Base-by-base conservation (phyloP, 148 eudicot species). In the Rhododendron simsii region DNA sequence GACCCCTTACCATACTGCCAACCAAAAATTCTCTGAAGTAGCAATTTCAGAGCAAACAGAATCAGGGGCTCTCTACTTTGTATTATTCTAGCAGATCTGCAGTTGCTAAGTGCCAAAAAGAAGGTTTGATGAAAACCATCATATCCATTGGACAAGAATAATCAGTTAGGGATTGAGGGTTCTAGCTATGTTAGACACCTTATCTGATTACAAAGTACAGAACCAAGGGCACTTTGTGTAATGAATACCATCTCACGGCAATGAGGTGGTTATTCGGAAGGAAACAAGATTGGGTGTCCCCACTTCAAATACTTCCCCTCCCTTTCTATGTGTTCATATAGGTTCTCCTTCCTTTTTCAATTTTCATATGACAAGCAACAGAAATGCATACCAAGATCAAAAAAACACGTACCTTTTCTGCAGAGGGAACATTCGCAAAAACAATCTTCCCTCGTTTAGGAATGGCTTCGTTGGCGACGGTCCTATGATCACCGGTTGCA, bases 351-450 rank as follows among this genome's bases (percentile, higher is more conserved):
- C 39, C 41, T 30, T 71, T 71, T 71, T 33, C 12, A 28, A 4
- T 28, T 45, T 23, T 9, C 45, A 47, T 15, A 48, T 4, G 57
- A 41, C 26, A 75, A 63, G 16, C 35, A 61, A 80, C 18, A 35
- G 83, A 83, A 73, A 75, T 6, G 48, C 30, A 78, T 30, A 63
- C 28, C 7, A 18, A 71, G 30, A 55, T 16, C 71, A 9, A 75
- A 51, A 79, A 81, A 65, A 71, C n/a, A 2, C 3, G 82, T 87
- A 95, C 98, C 92, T 92, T 93, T 39, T 90, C 87, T n/a, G 85
- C 83, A 77, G 89, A 92, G 67, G 78, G 53, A 86, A 71, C 81
- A 83, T 80, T 87, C 63, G 85, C 81, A 81, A 80, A 89, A 84
- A 82, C 83, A 87, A 86, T 87, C 84, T 86, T 90, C 76, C 87